Conservation (phyloP, 768 basidiomycete species). For the Collybia mongolica region DNA sequence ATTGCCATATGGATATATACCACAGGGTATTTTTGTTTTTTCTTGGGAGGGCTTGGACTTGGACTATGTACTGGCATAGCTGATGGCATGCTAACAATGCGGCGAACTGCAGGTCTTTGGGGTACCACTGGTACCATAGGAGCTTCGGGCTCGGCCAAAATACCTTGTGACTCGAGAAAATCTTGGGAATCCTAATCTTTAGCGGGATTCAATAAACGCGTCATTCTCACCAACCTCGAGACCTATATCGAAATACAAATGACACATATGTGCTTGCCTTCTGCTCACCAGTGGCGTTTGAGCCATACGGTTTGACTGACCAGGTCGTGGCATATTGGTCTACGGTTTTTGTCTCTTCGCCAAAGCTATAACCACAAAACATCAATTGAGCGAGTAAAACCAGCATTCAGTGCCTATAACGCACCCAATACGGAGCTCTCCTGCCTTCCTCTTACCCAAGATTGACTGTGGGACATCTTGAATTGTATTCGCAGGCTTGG, state of each 20-base stretch:
- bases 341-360: conserved; percentile 35
- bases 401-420: conserved; percentile 7
- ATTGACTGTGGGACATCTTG: conserved; percentile 33
- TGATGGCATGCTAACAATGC: conserved; percentile 40
- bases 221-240: conserved; percentile 37
- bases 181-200: conserved; percentile 26
- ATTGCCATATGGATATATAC: too few relatives aligned
- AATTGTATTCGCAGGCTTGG: conserved; percentile 38
- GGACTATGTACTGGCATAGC: conserved; percentile 10
- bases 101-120: conserved; percentile 26
- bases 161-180: conserved; percentile 52
- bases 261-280: conserved; percentile 54
- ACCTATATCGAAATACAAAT: conserved; percentile 67
- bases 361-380: conserved; percentile 39
- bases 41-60: conserved; percentile 20
- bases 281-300: conserved; percentile 22
- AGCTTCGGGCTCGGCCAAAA: conserved; percentile 32
- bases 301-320: conserved; percentile 48
- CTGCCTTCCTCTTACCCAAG: conserved; percentile 35
- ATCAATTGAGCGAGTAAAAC: not conserved
- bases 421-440: conserved; percentile 49
- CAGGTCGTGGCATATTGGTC: conserved; percentile 52
- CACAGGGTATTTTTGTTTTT: conserved; percentile 16
- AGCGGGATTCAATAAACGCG: not conserved
- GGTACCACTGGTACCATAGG: conserved; percentile 15